Evolutionary conservation across 768 basidiomycete genomes (phyloP), one percentile per base, ranked within the genome.

Genomic region (Podaxis rugospora): DNA sequence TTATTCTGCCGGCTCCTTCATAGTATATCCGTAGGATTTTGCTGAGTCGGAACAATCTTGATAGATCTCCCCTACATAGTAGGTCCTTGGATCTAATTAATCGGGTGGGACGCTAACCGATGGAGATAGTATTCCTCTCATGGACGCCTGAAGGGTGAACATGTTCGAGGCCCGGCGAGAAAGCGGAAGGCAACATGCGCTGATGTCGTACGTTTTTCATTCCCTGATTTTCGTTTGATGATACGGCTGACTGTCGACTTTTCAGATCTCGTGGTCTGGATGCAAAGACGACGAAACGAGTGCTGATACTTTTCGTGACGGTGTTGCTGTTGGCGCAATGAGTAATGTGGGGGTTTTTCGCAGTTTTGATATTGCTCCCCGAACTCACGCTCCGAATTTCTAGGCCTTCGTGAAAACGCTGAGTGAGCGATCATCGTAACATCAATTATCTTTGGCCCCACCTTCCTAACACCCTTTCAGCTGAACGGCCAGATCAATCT

Each of bases 321-420:
- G 87, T 21, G 75, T 82, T 3, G 86, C 89, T 0, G 85, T 88
- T 5, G 90, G 90, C 2, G 90, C 90, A 2, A 92, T 92, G 87
- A 90, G 88, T 70, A 80, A 88, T 72, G 89, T 90, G 68, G 52
- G 88, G 74, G 5, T 27, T 14, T n/a, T 47, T 60, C 21, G 39
- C 16, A 21, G n/a, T 32, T 58, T 55, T n/a, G 16, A 37, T 16
- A 35, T 11, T 50, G 57, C 21, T 4, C 14, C 14, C 10, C 51
- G 16, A 42, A 28, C 44, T 54, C 28, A 51, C 39, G 55, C 50
- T 1, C n/a, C 32, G 6, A 14, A 28, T 49, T 53, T 14, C 39
- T 6, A 91, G 88, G 89, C 88, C 0, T 87, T 90, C 66, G 78
- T 88, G 51, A 74, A 70, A 2, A 72, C 83, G 0, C 65, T 90